Base-by-base conservation (phyloP, 2,329 filamentous ascomycete genomes). In the Monosporascus sp. region DNA sequence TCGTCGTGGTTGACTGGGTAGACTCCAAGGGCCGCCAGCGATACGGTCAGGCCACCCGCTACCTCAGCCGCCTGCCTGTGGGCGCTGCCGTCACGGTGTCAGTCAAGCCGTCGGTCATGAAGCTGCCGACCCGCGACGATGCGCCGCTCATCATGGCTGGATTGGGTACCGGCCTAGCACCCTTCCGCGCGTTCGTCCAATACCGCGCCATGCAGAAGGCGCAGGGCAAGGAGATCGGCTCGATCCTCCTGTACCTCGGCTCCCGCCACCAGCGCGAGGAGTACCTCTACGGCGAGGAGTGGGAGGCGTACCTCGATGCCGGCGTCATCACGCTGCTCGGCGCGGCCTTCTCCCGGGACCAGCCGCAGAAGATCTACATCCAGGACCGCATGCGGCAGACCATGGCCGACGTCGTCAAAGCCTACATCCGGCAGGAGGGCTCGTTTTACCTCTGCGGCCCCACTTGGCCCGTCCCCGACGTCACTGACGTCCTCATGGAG, bases 101-200 rank as follows among this genome's bases (percentile, higher is more conserved):
- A 36, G 91, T 99, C 70, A 99, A 99, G 78, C 90, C 94, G 0
- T 97, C 91, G 24, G 94, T 97, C 60, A 99, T 99, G 94, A 99
- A 97, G 76, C 82, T 99, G n/a, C 94, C 94, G 5, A 74, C 82
- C 56, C 87, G 85, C 69, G 86, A 92, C 62, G 94, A 90, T 38
- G 90, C 93, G 47, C 94, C 94, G 41, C 85, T 99, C 68, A 97
- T 99, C 79, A 97, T 99, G 93, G 94, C 94, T 9, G 94, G 94
- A 71, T 87, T 97, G n/a, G 94, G 94, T 58, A 99, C 94, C 0
- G 94, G 94, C 68, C 86, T 99, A 22, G 94, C 94, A 1, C 94
- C 94, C n/a, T 99, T 99, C 90, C 90, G 94, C 60, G 94, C 94
- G 55, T 99, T 99, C 68, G 88, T 97, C 47, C 94, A 99, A 75